Evolutionary conservation across 768 basidiomycete species (phyloP), one percentile per base, ranked within the genome.

Genomic region (Phanerodontia chrysosporium): DNA sequence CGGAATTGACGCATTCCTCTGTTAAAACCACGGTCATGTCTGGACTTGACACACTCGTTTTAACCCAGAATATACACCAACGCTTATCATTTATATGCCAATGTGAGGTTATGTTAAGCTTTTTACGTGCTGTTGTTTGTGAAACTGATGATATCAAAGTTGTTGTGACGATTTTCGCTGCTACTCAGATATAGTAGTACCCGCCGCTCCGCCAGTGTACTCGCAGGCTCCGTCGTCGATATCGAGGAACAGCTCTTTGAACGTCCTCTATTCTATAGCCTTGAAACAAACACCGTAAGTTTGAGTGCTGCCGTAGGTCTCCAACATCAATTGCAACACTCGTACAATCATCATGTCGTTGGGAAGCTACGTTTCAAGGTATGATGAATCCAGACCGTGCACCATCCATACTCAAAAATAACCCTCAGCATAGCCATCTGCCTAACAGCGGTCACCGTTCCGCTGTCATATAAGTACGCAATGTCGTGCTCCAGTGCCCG

Each of bases 211-310:
- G n/a, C n/a, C 46, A 18, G 16, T 13, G 18, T 48, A 9, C 27
- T 22, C 24, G 46, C 24, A 48, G 27, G 22, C 39, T 24, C 46
- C 22, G 46, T 22, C 5, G 24, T 22, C 25, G 46, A 48, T 22
- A 22, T 48, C 4, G 46, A 25, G 46, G 46, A 22, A 6, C 18
- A 48, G n/a, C n/a, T n/a, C n/a, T n/a, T n/a, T n/a, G n/a, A n/a
- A n/a, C n/a, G n/a, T n/a, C n/a, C n/a, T n/a, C n/a, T n/a, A n/a
- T n/a, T n/a, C 36, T 25, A 22, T 24, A 35, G 16, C 18, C 30
- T 30, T 53, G 52, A 53, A 53, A 53, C 52, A 53, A 53, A n/a
- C 52, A 35, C 52, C 27, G 32, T 53, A 39, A 53, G 42, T 36
- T 22, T 1, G 35, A 35, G 32, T 39, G 42, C n/a, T 53, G 52